Percentiles rank a stretch among this genome's conserved stretches.
These are phyloP conservation scores for Mortierella claussenii DNA, from an alignment of 192 early-diverging fungal species.

Conservation along the genomic window DNA sequence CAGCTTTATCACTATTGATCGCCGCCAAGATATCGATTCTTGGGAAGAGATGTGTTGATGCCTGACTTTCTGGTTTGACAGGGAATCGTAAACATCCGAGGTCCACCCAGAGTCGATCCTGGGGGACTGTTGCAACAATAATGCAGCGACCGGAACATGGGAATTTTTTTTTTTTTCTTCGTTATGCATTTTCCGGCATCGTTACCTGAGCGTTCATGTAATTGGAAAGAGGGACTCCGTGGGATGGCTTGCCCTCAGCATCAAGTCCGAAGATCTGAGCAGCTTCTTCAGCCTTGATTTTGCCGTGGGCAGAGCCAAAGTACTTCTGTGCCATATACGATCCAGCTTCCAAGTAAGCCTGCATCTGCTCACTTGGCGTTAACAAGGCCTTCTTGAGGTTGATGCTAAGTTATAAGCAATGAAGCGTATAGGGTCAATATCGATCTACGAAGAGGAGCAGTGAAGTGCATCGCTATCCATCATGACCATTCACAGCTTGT, in stretches of 20 bases:
- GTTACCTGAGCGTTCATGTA: conserved; percentile 93
- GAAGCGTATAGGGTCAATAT: too few relatives aligned
- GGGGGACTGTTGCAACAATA: too few relatives aligned
- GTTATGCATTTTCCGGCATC: too few relatives aligned
- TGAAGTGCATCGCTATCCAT: too few relatives aligned
- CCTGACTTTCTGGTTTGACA: too few relatives aligned
- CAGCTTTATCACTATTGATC: neutral
- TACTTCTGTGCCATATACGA: conserved; percentile 83
- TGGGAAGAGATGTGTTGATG: too few relatives aligned
- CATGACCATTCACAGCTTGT: too few relatives aligned
- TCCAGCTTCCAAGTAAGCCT: conserved; percentile 72
- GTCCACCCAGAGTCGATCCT: too few relatives aligned
- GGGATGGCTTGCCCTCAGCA: conserved; percentile 63
- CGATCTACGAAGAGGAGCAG: too few relatives aligned
- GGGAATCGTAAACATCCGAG: too few relatives aligned
- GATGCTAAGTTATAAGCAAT: conserved; percentile 60
- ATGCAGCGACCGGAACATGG: too few relatives aligned
- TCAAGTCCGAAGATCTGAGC: conserved; percentile 59
- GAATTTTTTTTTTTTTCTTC: too few relatives aligned
- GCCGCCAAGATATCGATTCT: neutral
- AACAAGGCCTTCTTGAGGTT: conserved; percentile 74
- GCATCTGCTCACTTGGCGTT: conserved; percentile 67
- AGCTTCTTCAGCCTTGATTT: conserved; percentile 45
- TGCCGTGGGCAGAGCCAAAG: conserved; percentile 60
- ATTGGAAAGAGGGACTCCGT: conserved; percentile 87